A percentile compares a stretch with the other conserved stretches of the same genome.
Conservation (phyloP, 805 yeast species). For the Lachancea kluyveri region DNA sequence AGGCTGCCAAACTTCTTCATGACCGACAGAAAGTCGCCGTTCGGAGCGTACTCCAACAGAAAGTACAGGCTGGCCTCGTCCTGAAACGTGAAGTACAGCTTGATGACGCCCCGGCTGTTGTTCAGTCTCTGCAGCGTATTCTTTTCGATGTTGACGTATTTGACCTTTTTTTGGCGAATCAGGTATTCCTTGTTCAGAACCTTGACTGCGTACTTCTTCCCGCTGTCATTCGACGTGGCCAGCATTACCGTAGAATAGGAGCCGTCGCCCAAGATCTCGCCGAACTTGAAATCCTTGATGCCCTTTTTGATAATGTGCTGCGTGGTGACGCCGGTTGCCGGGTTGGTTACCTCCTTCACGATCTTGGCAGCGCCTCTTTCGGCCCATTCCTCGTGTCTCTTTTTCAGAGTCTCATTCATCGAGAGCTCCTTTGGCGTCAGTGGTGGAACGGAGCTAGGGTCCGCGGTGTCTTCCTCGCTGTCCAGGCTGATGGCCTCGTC, state of each 20-base stretch:
- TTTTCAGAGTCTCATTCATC: constrained; percentile 13
- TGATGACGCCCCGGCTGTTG: constrained; percentile 54
- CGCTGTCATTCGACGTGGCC: constrained; percentile 72
- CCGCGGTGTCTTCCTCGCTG: constrained; percentile 4
- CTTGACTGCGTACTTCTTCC: constrained; percentile 73
- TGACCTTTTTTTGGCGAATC: constrained; percentile 75
- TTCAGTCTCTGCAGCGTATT: constrained; percentile 69
- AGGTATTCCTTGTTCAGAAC: constrained; percentile 71
- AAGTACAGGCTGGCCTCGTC: constrained; percentile 68
- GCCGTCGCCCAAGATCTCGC: constrained; percentile 89
- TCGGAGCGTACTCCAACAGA: constrained; percentile 71
- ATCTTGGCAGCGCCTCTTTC: constrained; percentile 55
- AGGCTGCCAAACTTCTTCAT: constrained; percentile 66
- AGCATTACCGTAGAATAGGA: constrained; percentile 89
- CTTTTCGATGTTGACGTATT: constrained; percentile 78
- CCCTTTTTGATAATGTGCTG: constrained; percentile 47
- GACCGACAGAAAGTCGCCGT: constrained; percentile 66
- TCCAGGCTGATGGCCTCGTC: constrained; percentile 5
- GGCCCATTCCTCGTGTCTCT: constrained; percentile 42
- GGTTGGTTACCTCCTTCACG: constrained; percentile 39
- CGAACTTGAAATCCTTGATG: constrained; percentile 84
- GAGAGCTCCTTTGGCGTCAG: constrained; percentile 6
- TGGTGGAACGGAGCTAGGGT: constrained; percentile 1
- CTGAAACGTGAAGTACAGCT: constrained; percentile 72
- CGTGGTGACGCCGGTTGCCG: constrained; percentile 41